Evolutionary conservation across 208 protist species (phyloP).

Genomic region (Acanthamoeba royreba): DNA sequence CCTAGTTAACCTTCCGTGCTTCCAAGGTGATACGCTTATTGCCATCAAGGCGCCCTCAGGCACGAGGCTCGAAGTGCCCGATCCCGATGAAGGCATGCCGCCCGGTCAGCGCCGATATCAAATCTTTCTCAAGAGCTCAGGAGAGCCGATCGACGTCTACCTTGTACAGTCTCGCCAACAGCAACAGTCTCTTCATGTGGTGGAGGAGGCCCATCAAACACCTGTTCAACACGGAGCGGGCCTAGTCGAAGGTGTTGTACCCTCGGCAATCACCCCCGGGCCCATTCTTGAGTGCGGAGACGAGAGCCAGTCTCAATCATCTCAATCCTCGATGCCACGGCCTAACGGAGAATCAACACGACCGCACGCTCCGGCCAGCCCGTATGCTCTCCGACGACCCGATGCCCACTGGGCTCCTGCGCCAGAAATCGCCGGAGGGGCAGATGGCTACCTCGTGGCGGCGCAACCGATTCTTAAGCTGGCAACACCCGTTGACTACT

Average conservation of each 20-base stretch:
- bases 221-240: neutral
- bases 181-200: neutral
- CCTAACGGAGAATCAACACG: neutral
- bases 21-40: conserved; percentile 74
- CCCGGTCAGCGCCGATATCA: neutral
- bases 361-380: neutral
- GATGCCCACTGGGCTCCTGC: neutral
- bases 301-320: neutral
- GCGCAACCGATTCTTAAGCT: neutral
- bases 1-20: conserved; percentile 49
- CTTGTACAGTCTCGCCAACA: conserved; percentile 7
- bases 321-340: neutral
- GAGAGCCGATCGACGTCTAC: conserved; percentile 30
- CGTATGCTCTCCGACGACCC: neutral
- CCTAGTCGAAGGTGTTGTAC: neutral
- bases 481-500: conserved; percentile 17
- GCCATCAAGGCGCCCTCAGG: conserved; percentile 76
- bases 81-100: conserved; percentile 64
- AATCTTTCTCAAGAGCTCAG: conserved; percentile 3
- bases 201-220: neutral
- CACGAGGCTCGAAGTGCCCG: conserved; percentile 75
- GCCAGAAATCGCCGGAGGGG: neutral
- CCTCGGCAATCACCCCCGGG: neutral
- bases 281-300: neutral
- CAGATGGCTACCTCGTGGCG: neutral